These are phyloP conservation scores for Aegilops tauschii DNA, from an alignment of 176 grass and related monocot genomes.

Conservation along the genomic window DNA sequence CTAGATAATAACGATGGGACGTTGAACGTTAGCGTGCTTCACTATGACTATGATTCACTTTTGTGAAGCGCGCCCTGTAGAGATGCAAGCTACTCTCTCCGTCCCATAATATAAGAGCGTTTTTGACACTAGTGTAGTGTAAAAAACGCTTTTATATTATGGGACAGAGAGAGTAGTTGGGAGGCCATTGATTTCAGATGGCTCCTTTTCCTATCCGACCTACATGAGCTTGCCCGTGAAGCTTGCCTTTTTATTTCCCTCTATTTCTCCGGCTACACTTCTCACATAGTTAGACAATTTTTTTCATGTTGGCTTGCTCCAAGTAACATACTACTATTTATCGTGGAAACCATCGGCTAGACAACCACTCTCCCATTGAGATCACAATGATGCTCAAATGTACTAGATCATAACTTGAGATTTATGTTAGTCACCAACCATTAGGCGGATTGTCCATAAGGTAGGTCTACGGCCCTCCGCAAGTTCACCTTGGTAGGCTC, in stretches of 20 bases:
- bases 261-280: background rate
- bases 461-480: no score
- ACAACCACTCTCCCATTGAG: background rate
- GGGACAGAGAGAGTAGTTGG: no score
- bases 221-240: background rate
- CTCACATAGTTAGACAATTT: background rate
- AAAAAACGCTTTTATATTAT: no score
- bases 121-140: no score
- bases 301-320: background rate
- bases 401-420: background rate
- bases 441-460: background rate
- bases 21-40: background rate
- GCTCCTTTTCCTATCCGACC: background rate
- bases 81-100: background rate
- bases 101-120: no score
- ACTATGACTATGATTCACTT: no score
- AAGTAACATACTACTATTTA: background rate
- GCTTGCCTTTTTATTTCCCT: background rate
- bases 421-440: background rate
- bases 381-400: background rate
- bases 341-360: background rate
- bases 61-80: rapidly evolving
- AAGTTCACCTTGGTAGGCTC: constrained; percentile 18
- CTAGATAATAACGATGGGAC: no score
- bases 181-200: background rate